Conservation (phyloP, 2,329 filamentous ascomycete genomes). For the Phialophora tarda region DNA sequence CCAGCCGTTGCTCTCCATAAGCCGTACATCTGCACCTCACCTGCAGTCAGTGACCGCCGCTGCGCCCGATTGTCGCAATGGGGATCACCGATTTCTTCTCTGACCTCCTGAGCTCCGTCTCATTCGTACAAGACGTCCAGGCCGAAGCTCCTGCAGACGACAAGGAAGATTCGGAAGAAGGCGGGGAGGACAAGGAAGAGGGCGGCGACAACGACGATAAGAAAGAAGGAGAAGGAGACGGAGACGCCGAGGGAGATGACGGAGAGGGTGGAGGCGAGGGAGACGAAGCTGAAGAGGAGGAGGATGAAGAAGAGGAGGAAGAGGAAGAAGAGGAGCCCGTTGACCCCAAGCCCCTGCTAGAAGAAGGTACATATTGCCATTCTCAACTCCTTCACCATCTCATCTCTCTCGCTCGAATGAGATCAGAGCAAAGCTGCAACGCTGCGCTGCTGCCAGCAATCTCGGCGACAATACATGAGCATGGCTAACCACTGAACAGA, state of each 20-base stretch:
- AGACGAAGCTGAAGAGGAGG: constrained; percentile 72
- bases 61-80: constrained; percentile 52
- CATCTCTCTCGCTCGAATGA: neutral
- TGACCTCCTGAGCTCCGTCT: constrained; percentile 70
- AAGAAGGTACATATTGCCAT: constrained; percentile 80
- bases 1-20: neutral
- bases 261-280: constrained; percentile 78
- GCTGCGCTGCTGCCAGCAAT: neutral
- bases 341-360: constrained; percentile 84
- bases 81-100: constrained; percentile 69
- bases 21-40: neutral
- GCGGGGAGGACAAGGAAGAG: constrained; percentile 44
- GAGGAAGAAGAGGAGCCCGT: constrained; percentile 81
- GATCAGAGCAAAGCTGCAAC: neutral
- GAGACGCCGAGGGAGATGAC: constrained; percentile 64
- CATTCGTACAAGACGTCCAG: constrained; percentile 59
- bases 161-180: constrained; percentile 51
- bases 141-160: constrained; percentile 63
- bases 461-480: neutral
- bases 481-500: constrained; percentile 60
- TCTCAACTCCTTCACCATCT: neutral
- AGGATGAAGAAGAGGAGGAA: constrained; percentile 76
- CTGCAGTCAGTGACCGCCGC: neutral
- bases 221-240: constrained; percentile 58
- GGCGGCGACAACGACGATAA: constrained; percentile 54